Evolutionary conservation across 169 alveolate species (phyloP), one percentile per base, ranked within the genome.

Genomic region (Babesia ovis): DNA sequence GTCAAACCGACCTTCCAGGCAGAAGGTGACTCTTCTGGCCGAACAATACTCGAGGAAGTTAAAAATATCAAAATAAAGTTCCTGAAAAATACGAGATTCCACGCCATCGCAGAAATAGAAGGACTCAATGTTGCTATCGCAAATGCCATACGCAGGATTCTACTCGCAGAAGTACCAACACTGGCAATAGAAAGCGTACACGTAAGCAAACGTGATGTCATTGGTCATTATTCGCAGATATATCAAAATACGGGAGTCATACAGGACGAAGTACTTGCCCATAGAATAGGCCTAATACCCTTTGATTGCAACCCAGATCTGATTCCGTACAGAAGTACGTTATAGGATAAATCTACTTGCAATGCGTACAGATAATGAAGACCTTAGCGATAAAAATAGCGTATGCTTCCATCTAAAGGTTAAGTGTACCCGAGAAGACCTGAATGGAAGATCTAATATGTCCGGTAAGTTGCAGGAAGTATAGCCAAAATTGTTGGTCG

Each of bases 221-320:
- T 56, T 34, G 55, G 16, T 54, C 62, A 31, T 8, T 2, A 6
- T 5, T 12, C 32, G 41, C 80, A 79, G 87, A 79, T 79, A 54
- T 69, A 70, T 75, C 96, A 92, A 64, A 92, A 92, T 56, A 92
- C 96, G 0, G 93, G 93, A 22, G 97, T 97, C 3, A 90, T 98
- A 51, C 99, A 98, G 59, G 99, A 98, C 91, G 99, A 98, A 84
- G 97, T 96, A 11, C 84, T 98, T 37, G 96, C 98, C 22, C 99
- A 98, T 73, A 85, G 99, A 57, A 86, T 98, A 72, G 99, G 99
- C 3, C 91, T 98, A 35, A 90, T 98, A 32, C 99, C 99, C 16
- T 95, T 97, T 77, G 66, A 82, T 46, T 96, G 97, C 23, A 97
- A 97, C 79, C 98, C 99, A 2, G 92, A 91, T 37, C 72, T 88